Percentiles rank a stretch among this genome's conserved stretches.
These are phyloP conservation scores for Rhynchosporium agropyri DNA, from an alignment of 2,329 filamentous ascomycete genomes.

Conservation along the genomic window DNA sequence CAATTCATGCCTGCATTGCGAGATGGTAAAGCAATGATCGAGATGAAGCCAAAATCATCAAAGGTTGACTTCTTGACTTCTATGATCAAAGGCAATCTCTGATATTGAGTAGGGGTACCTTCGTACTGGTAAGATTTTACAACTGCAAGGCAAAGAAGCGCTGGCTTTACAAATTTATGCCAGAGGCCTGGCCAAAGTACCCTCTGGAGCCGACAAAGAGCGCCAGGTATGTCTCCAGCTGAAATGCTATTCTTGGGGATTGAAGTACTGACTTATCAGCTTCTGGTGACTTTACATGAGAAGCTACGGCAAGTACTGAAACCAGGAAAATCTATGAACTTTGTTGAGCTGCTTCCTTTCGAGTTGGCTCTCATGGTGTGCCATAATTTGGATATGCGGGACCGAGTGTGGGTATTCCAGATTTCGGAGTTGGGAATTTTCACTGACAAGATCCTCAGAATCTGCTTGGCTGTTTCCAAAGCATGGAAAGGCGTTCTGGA, in stretches of 20 bases:
- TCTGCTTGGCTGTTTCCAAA: conserved; percentile 40
- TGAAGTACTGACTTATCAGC: conserved; percentile 31
- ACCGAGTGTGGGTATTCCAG: conserved; percentile 36
- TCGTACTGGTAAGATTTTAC: conserved; percentile 41
- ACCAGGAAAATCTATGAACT: conserved; percentile 39
- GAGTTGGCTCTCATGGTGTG: conserved; percentile 42
- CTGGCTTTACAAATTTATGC: conserved; percentile 43
- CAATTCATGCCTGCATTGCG: conserved; percentile 37
- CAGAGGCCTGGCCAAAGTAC: conserved; percentile 41
- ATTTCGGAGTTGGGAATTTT: not conserved
- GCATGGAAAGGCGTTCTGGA: conserved; percentile 41
- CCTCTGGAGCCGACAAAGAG: conserved; percentile 38
- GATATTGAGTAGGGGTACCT: conserved; percentile 40
- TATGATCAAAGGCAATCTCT: conserved; percentile 2
- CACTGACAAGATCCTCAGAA: conserved; percentile 24
- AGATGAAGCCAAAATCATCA: conserved; percentile 38
- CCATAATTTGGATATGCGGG: conserved; percentile 37
- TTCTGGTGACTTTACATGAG: conserved; percentile 38
- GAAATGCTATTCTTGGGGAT: not conserved
- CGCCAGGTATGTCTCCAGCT: conserved; percentile 32
- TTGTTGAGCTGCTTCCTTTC: conserved; percentile 40
- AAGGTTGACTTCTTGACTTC: conserved; percentile 31
- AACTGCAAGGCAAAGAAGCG: conserved; percentile 36
- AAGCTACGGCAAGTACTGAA: conserved; percentile 36
- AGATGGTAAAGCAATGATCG: conserved; percentile 42